Base-by-base conservation (phyloP, 345 rosid genomes). In the Gynandropsis gynandra region DNA sequence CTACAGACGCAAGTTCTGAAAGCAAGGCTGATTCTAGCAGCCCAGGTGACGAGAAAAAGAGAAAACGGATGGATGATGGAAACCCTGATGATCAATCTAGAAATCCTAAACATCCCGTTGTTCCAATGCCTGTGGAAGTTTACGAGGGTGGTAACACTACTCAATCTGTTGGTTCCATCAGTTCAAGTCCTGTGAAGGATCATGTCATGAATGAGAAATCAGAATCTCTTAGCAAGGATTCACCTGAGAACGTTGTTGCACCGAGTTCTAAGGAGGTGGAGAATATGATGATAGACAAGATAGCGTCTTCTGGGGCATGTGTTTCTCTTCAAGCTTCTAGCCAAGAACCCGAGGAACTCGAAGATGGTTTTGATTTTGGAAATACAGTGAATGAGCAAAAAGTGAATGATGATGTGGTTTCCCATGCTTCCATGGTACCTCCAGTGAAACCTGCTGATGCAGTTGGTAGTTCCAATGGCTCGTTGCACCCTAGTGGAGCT, bases 261-360 rank as follows among this genome's bases (percentile, higher is more conserved):
- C 56, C 77, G 44, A 71, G 56, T 54, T 76, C 67, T 47, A 75
- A 62, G 61, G 81, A 75, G 56, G 80, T 76, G 43, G 95, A 84
- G 69, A 79, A 79, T 62, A 45, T 74, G 45, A 89, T 82, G 10
- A 63, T 82, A 40, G 86, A 79, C 67, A 76, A 69, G 67, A 69
- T 82, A 52, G 63, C 29, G 2, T 24, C 29, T 64, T 61, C 75
- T 16, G 87, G 76, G 51, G 76, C 82, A 10, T 85, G 65, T 56
- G 68, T 20, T 63, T 55, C 67, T 49, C 71, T 55, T 60, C 89
- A 76, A 68, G 74, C 80, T 51, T 58, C 56, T 47, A 56, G 50
- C 9, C 78, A 77, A 64, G 96, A 80, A 78, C 75, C 67, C 45
- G 85, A 83, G 62, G 93, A 87, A 61, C 95, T 85, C 58, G 96